These are phyloP conservation scores for Ceratocystis huliohia DNA, from an alignment of 2,329 filamentous ascomycete genomes.

Conservation along the genomic window DNA sequence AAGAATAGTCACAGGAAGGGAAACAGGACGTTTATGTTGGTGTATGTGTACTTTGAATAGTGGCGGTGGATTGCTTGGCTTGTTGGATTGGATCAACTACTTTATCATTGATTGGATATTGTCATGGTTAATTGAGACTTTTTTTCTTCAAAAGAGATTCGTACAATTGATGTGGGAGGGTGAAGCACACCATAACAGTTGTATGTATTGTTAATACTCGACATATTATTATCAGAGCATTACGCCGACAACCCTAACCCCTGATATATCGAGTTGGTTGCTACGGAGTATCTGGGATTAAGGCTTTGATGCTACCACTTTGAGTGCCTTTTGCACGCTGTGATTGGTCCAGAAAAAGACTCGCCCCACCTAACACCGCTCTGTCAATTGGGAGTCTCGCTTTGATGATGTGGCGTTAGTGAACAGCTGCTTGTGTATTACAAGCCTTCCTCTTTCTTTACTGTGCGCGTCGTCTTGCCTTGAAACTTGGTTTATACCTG, in stretches of 20 bases:
- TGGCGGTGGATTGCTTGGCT: no score
- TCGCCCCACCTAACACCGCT: background rate
- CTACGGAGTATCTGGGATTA: background rate
- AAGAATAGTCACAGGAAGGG: background rate
- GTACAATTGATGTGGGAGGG: no score
- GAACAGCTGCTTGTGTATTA: background rate
- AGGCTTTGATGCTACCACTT: background rate
- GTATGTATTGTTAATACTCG: no score
- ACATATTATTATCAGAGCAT: no score
- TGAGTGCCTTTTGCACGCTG: background rate
- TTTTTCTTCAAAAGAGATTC: no score
- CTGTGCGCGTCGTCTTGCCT: background rate
- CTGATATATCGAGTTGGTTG: background rate
- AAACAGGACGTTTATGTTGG: no score
- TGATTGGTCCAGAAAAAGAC: background rate
- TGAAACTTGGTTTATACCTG: background rate
- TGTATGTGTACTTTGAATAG: no score
- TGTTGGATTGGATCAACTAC: no score
- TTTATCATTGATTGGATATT: background rate
- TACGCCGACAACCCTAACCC: background rate
- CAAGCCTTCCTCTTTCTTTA: background rate
- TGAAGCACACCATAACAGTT: no score
- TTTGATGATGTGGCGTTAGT: conserved; percentile 1
- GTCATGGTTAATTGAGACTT: background rate
- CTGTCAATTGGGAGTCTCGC: background rate